A percentile compares a stretch with the other conserved stretches of the same genome.
phyloP scores from a whole-genome alignment of 805 yeast genomes.

The Pichia eremophila region DNA sequence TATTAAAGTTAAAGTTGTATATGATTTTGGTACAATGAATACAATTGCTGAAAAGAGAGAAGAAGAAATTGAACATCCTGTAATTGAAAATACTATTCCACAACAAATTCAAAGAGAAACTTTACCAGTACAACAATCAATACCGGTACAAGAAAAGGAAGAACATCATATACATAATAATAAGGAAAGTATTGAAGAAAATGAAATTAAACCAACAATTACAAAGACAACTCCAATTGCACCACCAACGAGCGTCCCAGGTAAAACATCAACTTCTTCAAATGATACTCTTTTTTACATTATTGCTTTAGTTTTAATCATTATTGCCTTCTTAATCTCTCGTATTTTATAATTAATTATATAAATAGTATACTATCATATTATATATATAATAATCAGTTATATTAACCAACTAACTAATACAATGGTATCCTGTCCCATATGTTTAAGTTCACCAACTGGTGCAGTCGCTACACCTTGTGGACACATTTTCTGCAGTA shows the following conservation, averaged over 20 bases:
- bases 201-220: not conserved
- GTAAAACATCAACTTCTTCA: not conserved
- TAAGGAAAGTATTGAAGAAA: not conserved
- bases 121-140: not conserved
- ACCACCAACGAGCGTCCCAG: not conserved
- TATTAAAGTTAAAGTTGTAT: constrained; percentile 25
- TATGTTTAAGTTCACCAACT: constrained; percentile 47
- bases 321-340: not conserved
- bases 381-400: no score
- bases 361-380: no score
- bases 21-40: constrained; percentile 19
- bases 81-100: no score
- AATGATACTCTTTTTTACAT: not conserved
- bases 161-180: no score
- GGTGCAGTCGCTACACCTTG: constrained; percentile 42
- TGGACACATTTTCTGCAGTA: constrained; percentile 49
- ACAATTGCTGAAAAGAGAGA: constrained; percentile 23
- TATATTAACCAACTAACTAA: not conserved
- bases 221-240: not conserved
- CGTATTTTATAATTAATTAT: not conserved
- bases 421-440: constrained; percentile 37
- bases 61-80: not conserved
- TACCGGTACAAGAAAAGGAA: not conserved
- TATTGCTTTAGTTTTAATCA: not conserved
- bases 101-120: no score